Percentiles rank a stretch among this genome's conserved stretches.
Evolutionary conservation across 768 basidiomycete genomes (phyloP).

Genomic region (Cystofilobasidium macerans): DNA sequence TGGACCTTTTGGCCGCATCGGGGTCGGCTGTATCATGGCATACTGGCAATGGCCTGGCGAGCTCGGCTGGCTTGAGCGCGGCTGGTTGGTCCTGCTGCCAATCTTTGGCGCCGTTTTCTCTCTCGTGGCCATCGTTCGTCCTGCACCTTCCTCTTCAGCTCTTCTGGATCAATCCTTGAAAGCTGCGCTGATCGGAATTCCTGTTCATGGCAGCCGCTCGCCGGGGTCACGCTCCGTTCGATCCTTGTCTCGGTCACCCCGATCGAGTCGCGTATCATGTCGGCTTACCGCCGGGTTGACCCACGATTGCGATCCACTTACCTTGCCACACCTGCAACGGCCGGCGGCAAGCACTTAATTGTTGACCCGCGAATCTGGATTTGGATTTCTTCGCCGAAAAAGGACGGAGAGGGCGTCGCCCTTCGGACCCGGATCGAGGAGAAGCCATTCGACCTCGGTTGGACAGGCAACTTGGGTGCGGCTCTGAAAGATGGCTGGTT

Average conservation of each 20-base stretch:
- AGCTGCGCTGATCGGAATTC: not conserved
- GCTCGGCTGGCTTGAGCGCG: not conserved
- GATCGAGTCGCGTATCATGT: not conserved
- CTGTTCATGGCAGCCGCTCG: not conserved
- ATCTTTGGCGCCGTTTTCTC: not conserved
- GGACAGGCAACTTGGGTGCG: not conserved
- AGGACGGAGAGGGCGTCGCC: not conserved
- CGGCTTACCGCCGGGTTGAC: not conserved
- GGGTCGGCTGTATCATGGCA: not conserved
- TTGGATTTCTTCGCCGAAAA: not conserved
- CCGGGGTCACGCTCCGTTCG: not conserved
- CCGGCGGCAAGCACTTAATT: not conserved
- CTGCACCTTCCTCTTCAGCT: not conserved
- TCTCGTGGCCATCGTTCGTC: not conserved
- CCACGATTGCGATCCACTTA: not conserved
- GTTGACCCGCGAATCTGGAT: not conserved
- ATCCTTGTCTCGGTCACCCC: not conserved
- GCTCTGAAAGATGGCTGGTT: not conserved
- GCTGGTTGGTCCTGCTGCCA: not conserved
- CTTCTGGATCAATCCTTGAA: not conserved
- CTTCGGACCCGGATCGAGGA: not conserved
- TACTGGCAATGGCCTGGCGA: slow-evolving; percentile 5
- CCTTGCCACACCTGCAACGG: not conserved
- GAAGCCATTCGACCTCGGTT: slow-evolving; percentile 1
- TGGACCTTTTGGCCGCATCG: slow-evolving; percentile 3